These are phyloP conservation scores for Zygoascus biomembranicola DNA, from an alignment of 805 yeast genomes.

Conservation along the genomic window DNA sequence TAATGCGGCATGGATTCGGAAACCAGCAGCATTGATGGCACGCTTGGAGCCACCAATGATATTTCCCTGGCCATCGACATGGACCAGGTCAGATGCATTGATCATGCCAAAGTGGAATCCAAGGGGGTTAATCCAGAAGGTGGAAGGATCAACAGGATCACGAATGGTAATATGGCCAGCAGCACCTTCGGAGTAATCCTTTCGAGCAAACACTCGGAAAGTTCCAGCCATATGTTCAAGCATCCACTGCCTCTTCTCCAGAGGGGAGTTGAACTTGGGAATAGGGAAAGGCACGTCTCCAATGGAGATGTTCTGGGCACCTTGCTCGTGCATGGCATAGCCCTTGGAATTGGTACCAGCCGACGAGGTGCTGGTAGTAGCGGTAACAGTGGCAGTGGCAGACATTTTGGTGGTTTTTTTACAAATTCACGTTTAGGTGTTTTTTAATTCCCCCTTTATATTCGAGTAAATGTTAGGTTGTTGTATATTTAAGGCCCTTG, in stretches of 20 bases:
- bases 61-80: slow-evolving; percentile 53
- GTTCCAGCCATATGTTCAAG: slow-evolving; percentile 76
- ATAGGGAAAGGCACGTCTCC: slow-evolving; percentile 45
- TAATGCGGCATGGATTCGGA: slow-evolving; percentile 58
- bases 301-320: slow-evolving; percentile 53
- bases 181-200: slow-evolving; percentile 65
- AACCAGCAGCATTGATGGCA: slow-evolving; percentile 61
- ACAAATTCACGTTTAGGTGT: no score
- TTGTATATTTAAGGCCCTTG: neutral
- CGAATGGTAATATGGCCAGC: slow-evolving; percentile 84
- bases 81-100: slow-evolving; percentile 55
- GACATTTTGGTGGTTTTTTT: neutral
- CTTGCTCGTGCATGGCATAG: slow-evolving; percentile 21
- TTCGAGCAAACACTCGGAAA: slow-evolving; percentile 73
- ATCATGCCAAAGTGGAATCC: slow-evolving; percentile 64
- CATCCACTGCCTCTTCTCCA: slow-evolving; percentile 45
- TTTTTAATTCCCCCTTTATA: no score
- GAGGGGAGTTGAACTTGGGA: slow-evolving; percentile 43
- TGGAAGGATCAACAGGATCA: slow-evolving; percentile 71
- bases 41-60: slow-evolving; percentile 51
- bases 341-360: slow-evolving; percentile 5
- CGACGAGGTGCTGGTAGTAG: neutral
- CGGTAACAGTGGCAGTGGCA: slow-evolving; percentile 2
- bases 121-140: slow-evolving; percentile 86
- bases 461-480: no score